phyloP scores from a whole-genome alignment of 2,329 filamentous ascomycete species.

The Clathrospora elynae region DNA sequence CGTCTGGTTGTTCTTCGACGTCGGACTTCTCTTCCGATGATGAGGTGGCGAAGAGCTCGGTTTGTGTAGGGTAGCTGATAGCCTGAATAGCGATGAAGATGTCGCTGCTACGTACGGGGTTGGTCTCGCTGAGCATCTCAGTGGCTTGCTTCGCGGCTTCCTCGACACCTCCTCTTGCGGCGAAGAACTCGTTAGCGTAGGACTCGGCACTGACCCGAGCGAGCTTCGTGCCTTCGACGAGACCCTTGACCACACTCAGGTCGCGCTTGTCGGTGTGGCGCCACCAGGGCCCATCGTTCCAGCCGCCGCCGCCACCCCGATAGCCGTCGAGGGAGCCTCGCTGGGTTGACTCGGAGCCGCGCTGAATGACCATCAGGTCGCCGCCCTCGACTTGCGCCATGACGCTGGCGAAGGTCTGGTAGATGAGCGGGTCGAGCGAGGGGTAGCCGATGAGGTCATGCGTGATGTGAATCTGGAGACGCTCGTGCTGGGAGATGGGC shows the following conservation, averaged over 20 bases:
- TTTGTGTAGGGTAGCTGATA: conserved; percentile 67
- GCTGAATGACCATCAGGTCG: conserved; percentile 90
- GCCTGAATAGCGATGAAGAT: conserved; percentile 97
- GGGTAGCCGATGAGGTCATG: conserved; percentile 96
- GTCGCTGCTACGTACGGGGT: conserved; percentile 89
- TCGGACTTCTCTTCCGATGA: conserved; percentile 61
- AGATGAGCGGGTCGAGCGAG: conserved; percentile 88
- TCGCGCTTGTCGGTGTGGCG: conserved; percentile 73
- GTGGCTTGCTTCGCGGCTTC: conserved; percentile 79
- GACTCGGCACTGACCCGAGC: conserved; percentile 86
- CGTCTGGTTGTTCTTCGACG: conserved; percentile 60
- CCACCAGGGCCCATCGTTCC: conserved; percentile 98
- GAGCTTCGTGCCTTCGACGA: conserved; percentile 87
- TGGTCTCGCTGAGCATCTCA: conserved; percentile 78
- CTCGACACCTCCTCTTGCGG: conserved; percentile 76
- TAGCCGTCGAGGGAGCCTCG: conserved; percentile 67
- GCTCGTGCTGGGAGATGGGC: conserved; percentile 95
- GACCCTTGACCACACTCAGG: conserved; percentile 77
- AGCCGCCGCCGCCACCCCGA: conserved; percentile 66
- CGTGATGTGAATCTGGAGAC: conserved; percentile 94
- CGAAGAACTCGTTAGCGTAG: conserved; percentile 85
- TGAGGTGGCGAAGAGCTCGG: conserved; percentile 68
- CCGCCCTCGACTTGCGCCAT: conserved; percentile 99
- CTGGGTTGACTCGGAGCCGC: conserved; percentile 81
- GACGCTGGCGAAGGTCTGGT: conserved; percentile 88